Conservation (phyloP, 129 eudicot species). For the Ambrosia artemisiifolia region DNA sequence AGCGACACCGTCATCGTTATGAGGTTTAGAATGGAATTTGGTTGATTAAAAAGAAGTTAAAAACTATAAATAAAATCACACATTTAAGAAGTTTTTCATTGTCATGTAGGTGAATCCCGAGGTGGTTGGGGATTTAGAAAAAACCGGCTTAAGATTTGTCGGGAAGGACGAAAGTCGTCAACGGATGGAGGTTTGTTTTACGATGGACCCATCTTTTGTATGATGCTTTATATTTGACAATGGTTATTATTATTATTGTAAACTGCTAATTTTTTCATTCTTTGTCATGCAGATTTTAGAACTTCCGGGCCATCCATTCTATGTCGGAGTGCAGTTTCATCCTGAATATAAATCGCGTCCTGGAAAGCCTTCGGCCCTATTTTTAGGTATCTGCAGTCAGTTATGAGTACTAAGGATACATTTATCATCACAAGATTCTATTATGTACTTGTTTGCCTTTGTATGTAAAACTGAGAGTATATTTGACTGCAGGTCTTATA, state of each 20-base stretch:
- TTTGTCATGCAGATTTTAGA: slow-evolving; percentile 63
- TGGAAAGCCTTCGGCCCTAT: slow-evolving; percentile 84
- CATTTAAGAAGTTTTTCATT: not conserved
- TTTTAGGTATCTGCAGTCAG: slow-evolving; percentile 55
- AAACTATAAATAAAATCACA: not conserved
- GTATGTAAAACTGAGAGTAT: slow-evolving; percentile 9
- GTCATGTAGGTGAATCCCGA: slow-evolving; percentile 80
- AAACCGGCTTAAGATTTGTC: slow-evolving; percentile 79
- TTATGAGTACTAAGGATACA: not conserved
- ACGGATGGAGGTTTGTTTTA: slow-evolving; percentile 83
- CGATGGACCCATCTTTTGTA: not conserved
- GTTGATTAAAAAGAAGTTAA: not conserved
- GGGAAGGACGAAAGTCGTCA: slow-evolving; percentile 96
- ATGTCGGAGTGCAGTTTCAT: slow-evolving; percentile 96
- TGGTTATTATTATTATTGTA: not conserved
- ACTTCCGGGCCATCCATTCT: slow-evolving; percentile 73
- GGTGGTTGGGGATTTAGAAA: slow-evolving; percentile 59
- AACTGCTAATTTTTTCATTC: not conserved
- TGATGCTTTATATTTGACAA: slow-evolving; percentile 3
- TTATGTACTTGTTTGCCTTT: not conserved
- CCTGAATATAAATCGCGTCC: slow-evolving; percentile 98
- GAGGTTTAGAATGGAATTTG: slow-evolving; percentile 46
- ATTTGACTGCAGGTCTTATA: slow-evolving; percentile 63
- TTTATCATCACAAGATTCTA: not conserved
- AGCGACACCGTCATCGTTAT: slow-evolving; percentile 91